A percentile compares a stretch with the other conserved stretches of the same genome.
Evolutionary conservation across 192 early-diverging fungal genomes (phyloP).

Genomic region (Globomyces pollinis-pini): DNA sequence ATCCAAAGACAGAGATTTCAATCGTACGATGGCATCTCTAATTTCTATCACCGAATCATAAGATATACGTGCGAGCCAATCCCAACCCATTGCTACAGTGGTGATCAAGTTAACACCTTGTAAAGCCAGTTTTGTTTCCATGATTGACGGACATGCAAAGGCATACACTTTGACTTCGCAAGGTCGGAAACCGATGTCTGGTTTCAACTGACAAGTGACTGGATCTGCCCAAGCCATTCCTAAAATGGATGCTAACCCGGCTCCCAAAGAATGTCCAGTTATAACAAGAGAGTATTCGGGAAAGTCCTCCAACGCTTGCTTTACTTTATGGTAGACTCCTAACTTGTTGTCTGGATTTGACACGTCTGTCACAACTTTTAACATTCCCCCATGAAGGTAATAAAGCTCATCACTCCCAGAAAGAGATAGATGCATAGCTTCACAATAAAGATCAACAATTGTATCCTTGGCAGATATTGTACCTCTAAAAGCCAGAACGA

Average conservation of each 20-base stretch:
- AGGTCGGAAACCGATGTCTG: slow-evolving; percentile 46
- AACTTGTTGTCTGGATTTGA: slow-evolving; percentile 47
- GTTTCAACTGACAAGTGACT: slow-evolving; percentile 30
- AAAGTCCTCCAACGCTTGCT: slow-evolving; percentile 58
- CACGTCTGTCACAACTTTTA: slow-evolving; percentile 49
- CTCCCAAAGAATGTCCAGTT: slow-evolving; percentile 84
- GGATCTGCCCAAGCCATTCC: slow-evolving; percentile 69
- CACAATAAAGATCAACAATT: slow-evolving; percentile 79
- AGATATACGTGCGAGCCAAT: slow-evolving; percentile 69
- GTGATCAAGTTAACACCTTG: slow-evolving; percentile 66
- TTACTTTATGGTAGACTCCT: slow-evolving; percentile 64
- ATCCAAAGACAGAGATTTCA: neutral
- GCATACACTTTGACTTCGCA: slow-evolving; percentile 79
- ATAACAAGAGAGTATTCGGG: slow-evolving; percentile 76
- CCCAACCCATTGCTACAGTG: slow-evolving; percentile 72
- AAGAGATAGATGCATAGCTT: slow-evolving; percentile 51
- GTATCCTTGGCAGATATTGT: slow-evolving; percentile 80
- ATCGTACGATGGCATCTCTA: neutral
- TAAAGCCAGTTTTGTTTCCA: slow-evolving; percentile 54
- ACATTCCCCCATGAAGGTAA: slow-evolving; percentile 78
- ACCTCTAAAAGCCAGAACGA: slow-evolving; percentile 80
- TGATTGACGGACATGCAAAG: slow-evolving; percentile 76
- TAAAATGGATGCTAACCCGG: slow-evolving; percentile 73
- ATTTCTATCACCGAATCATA: slow-evolving; percentile 66
- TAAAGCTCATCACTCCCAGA: slow-evolving; percentile 21